Evolutionary conservation across 73 alveolate genomes (phyloP), one percentile per base, ranked within the genome.

Genomic region (Paraurostyla sp.): DNA sequence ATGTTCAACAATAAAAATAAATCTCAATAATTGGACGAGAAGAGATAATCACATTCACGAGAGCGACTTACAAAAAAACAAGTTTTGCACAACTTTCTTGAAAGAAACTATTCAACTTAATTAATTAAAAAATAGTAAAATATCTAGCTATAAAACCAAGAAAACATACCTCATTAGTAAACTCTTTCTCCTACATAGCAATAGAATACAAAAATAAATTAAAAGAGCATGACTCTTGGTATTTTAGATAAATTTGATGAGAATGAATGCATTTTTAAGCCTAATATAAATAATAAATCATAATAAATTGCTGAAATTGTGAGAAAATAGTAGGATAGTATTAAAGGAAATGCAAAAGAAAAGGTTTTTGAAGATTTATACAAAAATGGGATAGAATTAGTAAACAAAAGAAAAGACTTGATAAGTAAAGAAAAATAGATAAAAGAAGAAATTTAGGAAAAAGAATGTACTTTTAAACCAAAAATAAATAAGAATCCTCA

Each of bases 181-280:
- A n/a, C n/a, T n/a, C n/a, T n/a, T n/a, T n/a, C n/a, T n/a, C n/a
- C n/a, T n/a, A n/a, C n/a, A n/a, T n/a, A n/a, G n/a, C n/a, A n/a
- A n/a, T n/a, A n/a, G n/a, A n/a, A n/a, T n/a, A n/a, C n/a, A n/a
- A n/a, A n/a, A n/a, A n/a, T n/a, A n/a, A n/a, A n/a, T n/a, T n/a
- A n/a, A n/a, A n/a, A n/a, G n/a, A n/a, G n/a, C n/a, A n/a, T n/a
- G n/a, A n/a, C n/a, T n/a, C n/a, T n/a, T n/a, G 58, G 41, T 38
- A 40, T 38, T 6, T 38, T 65, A 2, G 82, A 65, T 65, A 40
- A 38, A 2, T 65, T 65, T 9, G 41, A 65, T 65, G 82, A 65
- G 58, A n/a, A n/a, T n/a, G 82, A 65, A 38, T 65, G 82, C 42
- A 30, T 32, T 38, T 65, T 65, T 22, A 65, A 30, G 36, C 82